Percentiles rank a stretch among this genome's conserved stretches.
Evolutionary conservation across 208 protist genomes (phyloP).

Genomic region (Acanthamoeba royreba): DNA sequence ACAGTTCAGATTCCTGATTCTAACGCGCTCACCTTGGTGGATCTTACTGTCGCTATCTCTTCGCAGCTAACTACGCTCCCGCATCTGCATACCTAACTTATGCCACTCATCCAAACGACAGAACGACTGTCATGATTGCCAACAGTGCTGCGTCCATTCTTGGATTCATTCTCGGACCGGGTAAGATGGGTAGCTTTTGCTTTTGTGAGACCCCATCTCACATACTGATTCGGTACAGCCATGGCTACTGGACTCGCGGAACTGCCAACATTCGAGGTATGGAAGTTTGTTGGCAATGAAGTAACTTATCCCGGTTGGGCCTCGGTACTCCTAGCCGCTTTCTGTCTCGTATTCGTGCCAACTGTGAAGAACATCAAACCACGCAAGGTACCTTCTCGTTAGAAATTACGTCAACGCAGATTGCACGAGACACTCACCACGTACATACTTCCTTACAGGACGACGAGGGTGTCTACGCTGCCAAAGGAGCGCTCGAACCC

Average conservation of each 20-base stretch:
- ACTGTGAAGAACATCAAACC: constrained; percentile 6
- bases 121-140: constrained; percentile 43
- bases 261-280: neutral
- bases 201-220: neutral
- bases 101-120: constrained; percentile 16
- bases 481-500: constrained; percentile 19
- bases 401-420: too few species aligned
- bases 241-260: neutral
- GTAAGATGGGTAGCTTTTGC: too few species aligned
- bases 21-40: neutral
- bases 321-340: neutral
- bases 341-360: constrained; percentile 31
- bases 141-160: constrained; percentile 37
- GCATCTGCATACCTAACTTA: constrained; percentile 37
- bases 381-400: constrained; percentile 26
- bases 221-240: neutral
- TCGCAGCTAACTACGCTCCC: constrained; percentile 42
- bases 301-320: constrained; percentile 31
- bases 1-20: neutral
- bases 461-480: neutral
- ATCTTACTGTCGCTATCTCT: neutral
- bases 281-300: neutral
- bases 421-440: too few species aligned
- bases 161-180: constrained; percentile 45
- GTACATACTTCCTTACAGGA: neutral